A percentile compares a stretch with the other conserved stretches of the same genome.
Conservation (phyloP, 176 grass and related monocot species). For the Olyra latifolia region DNA sequence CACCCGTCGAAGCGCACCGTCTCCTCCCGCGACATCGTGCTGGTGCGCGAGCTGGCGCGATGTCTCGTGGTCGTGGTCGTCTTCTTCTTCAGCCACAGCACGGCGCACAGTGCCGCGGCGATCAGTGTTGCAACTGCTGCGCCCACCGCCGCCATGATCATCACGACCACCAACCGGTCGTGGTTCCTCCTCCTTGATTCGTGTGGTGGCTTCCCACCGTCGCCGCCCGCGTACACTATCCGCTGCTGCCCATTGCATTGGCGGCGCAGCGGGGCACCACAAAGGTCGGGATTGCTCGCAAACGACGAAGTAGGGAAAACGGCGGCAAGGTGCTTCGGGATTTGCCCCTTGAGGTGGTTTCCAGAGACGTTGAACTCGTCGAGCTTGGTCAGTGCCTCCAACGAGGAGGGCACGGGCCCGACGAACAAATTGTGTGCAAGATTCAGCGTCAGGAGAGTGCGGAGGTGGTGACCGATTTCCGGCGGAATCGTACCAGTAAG, state of each 20-base stretch:
- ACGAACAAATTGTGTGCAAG: constrained; percentile 56
- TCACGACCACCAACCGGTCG: constrained; percentile 42
- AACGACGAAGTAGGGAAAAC: constrained; percentile 67
- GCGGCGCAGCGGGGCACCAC: constrained; percentile 42
- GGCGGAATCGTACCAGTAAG: constrained; percentile 53
- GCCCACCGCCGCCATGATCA: constrained; percentile 46
- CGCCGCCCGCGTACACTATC: constrained; percentile 27
- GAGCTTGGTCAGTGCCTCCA: constrained; percentile 42
- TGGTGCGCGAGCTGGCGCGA: constrained; percentile 3
- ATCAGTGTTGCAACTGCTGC: constrained; percentile 41
- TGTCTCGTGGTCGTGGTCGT: constrained; percentile 11
- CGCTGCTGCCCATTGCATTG: constrained; percentile 31
- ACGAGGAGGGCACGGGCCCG: constrained; percentile 55
- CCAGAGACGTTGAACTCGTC: constrained; percentile 62
- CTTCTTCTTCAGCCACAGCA: constrained; percentile 46
- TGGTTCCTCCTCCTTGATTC: constrained; percentile 18
- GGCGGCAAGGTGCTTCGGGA: constrained; percentile 46
- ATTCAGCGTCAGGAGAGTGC: constrained; percentile 60
- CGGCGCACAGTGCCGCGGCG: constrained; percentile 28
- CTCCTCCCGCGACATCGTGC: constrained; percentile 41
- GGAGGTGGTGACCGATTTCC: constrained; percentile 63
- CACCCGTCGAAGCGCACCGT: constrained; percentile 80
- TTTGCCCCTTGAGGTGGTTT: constrained; percentile 60
- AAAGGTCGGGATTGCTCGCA: constrained; percentile 53
- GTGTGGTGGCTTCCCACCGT: background rate